Conservation (phyloP, 2,329 filamentous ascomycete species). For the Botryosphaeria agaves region DNA sequence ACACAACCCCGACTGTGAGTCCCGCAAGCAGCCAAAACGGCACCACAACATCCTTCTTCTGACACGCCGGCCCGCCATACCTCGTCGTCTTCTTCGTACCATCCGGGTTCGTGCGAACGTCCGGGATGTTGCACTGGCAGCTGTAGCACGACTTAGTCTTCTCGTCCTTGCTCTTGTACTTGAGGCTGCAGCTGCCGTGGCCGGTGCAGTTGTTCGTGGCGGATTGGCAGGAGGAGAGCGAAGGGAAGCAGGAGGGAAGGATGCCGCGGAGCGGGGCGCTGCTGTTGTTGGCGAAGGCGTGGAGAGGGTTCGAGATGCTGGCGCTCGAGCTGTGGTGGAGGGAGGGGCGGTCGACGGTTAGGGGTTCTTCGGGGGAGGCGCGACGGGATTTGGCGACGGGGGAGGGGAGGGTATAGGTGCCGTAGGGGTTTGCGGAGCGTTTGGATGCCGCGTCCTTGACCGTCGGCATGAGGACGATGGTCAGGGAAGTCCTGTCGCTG, state of each 20-base stretch:
- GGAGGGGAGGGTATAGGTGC: slow-evolving; percentile 13
- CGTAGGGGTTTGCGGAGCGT: slow-evolving; percentile 16
- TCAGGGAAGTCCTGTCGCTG: slow-evolving; percentile 11
- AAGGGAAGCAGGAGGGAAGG: slow-evolving; percentile 59
- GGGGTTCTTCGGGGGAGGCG: slow-evolving; percentile 1
- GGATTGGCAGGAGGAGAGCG: slow-evolving; percentile 47
- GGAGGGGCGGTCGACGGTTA: slow-evolving; percentile 13
- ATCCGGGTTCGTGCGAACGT: slow-evolving; percentile 30
- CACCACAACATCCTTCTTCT: slow-evolving; percentile 79
- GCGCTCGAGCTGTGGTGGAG: slow-evolving; percentile 4
- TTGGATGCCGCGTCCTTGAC: slow-evolving; percentile 13
- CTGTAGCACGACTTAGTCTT: slow-evolving; percentile 46
- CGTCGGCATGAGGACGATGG: slow-evolving; percentile 16
- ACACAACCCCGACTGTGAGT: slow-evolving; percentile 53
- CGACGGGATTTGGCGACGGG: slow-evolving; percentile 1
- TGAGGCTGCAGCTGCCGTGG: slow-evolving; percentile 60
- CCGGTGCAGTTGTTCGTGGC: slow-evolving; percentile 66
- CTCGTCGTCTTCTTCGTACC: slow-evolving; percentile 43
- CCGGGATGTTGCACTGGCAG: slow-evolving; percentile 54
- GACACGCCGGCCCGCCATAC: slow-evolving; percentile 76
- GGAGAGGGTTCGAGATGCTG: slow-evolving; percentile 1
- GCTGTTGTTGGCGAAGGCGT: slow-evolving; percentile 18
- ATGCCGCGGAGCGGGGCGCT: slow-evolving; percentile 26
- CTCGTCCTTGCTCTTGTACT: slow-evolving; percentile 34
- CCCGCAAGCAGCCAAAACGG: slow-evolving; percentile 77